Base-by-base conservation (phyloP, 1,139 yeast genomes). In the Spathaspora sp. region DNA sequence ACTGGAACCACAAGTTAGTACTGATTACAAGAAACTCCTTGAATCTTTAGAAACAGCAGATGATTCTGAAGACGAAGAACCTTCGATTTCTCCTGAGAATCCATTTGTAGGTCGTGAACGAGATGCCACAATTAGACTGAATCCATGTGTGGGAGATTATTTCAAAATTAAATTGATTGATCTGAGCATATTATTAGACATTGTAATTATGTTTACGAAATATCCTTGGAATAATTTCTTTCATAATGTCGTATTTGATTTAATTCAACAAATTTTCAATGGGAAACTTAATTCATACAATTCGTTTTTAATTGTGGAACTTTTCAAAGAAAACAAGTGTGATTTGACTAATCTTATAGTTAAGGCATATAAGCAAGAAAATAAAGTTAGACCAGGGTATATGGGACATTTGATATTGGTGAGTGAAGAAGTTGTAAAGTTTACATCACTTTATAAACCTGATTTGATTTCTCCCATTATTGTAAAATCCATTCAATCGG, bases 141-240 rank as follows among this genome's bases (percentile, higher is more conserved):
- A 68, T 47, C 74, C 79, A 1, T 68, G 74, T 40, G 65, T 73
- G 18, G 80, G 80, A 2, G 80, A 75, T 48, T 63, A 60, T 45
- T 75, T 74, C 57, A 75, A 75, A 49, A 72, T 72, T 43, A 67
- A 68, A 49, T 57, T 75, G 16, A 53, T 68, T 20, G 80, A 74
- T 48, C 76, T 72, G 68, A 61, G 60, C 4, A 65, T 74, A 37
- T 60, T 75, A 45, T 46, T 55, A 26, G 61, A 64, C 42, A 69
- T 74, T 20, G 62, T 74, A 13, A 53, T 60, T 18, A 71, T 67
- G 50, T 72, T 75, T 53, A 70, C 75, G 2, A 55, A 61, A 43
- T 73, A 58, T 51, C 74, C 78, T 4, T 75, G 79, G 78, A 76
- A 74, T 48, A 75, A 75, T 47, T 74, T 75, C 55, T 75, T 74